Percentiles rank a stretch among this genome's conserved stretches.
Evolutionary conservation across 352 stramenopile genomes (phyloP).

Genomic region (Globisporangium heterothallicum): DNA sequence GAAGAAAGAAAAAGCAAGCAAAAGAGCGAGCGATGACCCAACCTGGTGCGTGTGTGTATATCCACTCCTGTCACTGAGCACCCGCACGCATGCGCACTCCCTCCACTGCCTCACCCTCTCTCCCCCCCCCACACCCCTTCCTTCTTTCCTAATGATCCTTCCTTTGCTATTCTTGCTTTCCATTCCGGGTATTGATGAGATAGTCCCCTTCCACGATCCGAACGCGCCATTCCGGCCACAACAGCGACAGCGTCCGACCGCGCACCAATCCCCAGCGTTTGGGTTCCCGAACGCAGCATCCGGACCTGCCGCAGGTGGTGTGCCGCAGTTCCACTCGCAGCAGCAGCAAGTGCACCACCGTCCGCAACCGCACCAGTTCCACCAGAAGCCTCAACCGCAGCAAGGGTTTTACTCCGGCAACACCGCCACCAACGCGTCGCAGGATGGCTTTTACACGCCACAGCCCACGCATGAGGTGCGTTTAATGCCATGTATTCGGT

Average conservation of each 20-base stretch:
- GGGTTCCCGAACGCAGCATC: slow-evolving; percentile 4
- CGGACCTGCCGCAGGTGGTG: slow-evolving; percentile 14
- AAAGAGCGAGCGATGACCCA: slow-evolving; percentile 35
- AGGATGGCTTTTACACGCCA: slow-evolving; percentile 29
- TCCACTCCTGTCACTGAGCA: neutral
- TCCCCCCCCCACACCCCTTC: neutral
- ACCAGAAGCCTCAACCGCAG: slow-evolving; percentile 25
- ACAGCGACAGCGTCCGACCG: slow-evolving; percentile 33
- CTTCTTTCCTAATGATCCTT: neutral
- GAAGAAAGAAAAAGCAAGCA: neutral
- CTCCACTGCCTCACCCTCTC: neutral
- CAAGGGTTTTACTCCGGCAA: slow-evolving; percentile 11
- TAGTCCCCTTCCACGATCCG: slow-evolving; percentile 56
- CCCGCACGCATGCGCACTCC: neutral
- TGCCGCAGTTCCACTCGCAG: slow-evolving; percentile 26
- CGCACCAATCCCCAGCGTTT: slow-evolving; percentile 18
- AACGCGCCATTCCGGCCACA: slow-evolving; percentile 32
- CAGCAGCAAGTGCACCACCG: slow-evolving; percentile 32
- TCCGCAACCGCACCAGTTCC: slow-evolving; percentile 56
- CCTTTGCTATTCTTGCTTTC: neutral
- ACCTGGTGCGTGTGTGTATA: slow-evolving; percentile 15
- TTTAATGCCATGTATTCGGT: neutral
- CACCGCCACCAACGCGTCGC: slow-evolving; percentile 5
- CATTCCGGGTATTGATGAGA: neutral
- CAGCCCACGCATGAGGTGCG: slow-evolving; percentile 33